phyloP scores from a whole-genome alignment of 2,329 filamentous ascomycete genomes.

The Dothistroma septosporum region DNA sequence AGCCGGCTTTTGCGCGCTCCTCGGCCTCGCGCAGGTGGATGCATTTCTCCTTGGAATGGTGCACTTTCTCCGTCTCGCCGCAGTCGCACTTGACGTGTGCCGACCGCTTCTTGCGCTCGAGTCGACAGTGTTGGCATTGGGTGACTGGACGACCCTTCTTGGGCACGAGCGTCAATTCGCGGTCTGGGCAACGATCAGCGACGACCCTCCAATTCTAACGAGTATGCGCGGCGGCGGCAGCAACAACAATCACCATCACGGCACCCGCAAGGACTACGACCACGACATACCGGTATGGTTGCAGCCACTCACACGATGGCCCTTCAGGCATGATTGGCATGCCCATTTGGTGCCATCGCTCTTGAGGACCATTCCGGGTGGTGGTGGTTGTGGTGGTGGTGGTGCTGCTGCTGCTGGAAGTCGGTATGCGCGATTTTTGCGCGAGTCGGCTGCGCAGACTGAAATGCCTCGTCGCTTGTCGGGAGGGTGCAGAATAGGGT shows the following conservation, averaged over 20 bases:
- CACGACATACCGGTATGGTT: constrained; percentile 78
- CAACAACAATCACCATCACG: background rate
- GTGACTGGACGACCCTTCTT: constrained; percentile 97
- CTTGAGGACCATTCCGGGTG: constrained; percentile 35
- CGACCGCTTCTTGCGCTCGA: constrained; percentile 90
- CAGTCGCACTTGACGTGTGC: constrained; percentile 97
- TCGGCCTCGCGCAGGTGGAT: constrained; percentile 39
- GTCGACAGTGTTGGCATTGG: constrained; percentile 95
- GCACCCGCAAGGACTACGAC: background rate
- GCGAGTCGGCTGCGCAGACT: background rate
- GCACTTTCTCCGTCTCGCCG: constrained; percentile 71
- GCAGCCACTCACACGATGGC: constrained; percentile 98
- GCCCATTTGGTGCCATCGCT: constrained; percentile 91
- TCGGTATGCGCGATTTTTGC: constrained; percentile 16
- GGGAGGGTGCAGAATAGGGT: constrained; percentile 1
- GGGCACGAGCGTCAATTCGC: constrained; percentile 88
- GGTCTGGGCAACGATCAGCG: constrained; percentile 56
- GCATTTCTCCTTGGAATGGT: constrained; percentile 50
- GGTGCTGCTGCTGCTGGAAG: background rate
- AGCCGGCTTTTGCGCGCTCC: constrained; percentile 32
- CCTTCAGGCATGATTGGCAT: constrained; percentile 96
- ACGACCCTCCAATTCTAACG: background rate
- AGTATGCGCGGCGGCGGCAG: no score
- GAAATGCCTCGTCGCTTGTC: background rate
- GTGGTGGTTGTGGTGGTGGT: constrained; percentile 6